Conservation (phyloP, 2,329 filamentous ascomycete species). For the Fusarium clavum region DNA sequence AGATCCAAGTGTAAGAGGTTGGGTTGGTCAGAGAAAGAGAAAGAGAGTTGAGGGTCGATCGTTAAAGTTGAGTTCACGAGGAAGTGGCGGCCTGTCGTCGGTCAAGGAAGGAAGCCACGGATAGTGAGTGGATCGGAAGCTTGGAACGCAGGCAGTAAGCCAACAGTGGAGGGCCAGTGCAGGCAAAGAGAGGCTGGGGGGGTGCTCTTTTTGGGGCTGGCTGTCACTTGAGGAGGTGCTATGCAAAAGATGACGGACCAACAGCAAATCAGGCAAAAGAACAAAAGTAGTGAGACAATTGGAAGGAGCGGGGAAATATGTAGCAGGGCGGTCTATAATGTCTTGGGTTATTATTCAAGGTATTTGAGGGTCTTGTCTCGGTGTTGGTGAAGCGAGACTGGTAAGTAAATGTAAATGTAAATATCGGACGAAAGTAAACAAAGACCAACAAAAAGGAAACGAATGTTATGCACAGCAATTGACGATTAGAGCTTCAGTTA, state of each 20-base stretch:
- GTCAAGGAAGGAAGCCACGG: conserved; percentile 32
- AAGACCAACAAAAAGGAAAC: conserved; percentile 15
- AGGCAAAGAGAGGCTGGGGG: conserved; percentile 26
- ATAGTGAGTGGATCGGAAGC: conserved; percentile 32
- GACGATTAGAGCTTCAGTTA: neutral
- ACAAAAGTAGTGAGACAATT: conserved; percentile 29
- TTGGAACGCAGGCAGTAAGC: conserved; percentile 39
- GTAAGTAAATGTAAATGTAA: neutral
- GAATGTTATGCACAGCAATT: conserved; percentile 6
- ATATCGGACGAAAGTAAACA: conserved; percentile 31
- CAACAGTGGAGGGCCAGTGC: conserved; percentile 6
- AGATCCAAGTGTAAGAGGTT: conserved; percentile 29
- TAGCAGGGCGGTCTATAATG: conserved; percentile 24
- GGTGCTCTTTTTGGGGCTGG: conserved; percentile 14
- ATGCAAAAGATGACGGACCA: conserved; percentile 1
- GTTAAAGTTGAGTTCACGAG: conserved; percentile 33
- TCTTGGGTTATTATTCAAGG: conserved; percentile 24
- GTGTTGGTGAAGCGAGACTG: conserved; percentile 19
- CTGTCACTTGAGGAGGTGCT: neutral
- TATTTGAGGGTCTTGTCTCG: conserved; percentile 6
- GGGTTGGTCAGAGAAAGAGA: conserved; percentile 15
- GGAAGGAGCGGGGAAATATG: conserved; percentile 30
- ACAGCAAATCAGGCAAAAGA: conserved; percentile 9
- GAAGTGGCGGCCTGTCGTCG: conserved; percentile 40
- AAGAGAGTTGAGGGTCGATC: conserved; percentile 23